Percentiles rank a stretch among this genome's conserved stretches.
Evolutionary conservation across 352 stramenopile species (phyloP).

Genomic region (Phytophthora tubulina): DNA sequence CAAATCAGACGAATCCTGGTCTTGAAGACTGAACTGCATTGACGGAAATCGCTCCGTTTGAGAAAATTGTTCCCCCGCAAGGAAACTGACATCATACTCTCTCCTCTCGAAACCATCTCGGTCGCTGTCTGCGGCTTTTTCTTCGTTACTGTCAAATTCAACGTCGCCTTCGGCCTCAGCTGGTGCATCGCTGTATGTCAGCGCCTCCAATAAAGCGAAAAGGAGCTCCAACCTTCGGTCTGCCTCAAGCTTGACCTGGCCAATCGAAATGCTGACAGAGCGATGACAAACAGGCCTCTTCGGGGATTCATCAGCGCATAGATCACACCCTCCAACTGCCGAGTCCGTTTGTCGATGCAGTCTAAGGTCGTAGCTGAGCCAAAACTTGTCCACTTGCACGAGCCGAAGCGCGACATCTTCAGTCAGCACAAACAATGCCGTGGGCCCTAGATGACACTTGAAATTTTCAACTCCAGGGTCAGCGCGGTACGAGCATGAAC

Average conservation of each 20-base stretch:
- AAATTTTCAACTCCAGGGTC: constrained; percentile 72
- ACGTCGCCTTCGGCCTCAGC: constrained; percentile 41
- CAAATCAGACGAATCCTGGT: constrained; percentile 61
- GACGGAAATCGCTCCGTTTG: constrained; percentile 70
- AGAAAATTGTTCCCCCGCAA: constrained; percentile 39
- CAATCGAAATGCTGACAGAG: constrained; percentile 69
- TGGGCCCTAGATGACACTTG: constrained; percentile 78
- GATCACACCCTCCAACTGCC: constrained; percentile 50
- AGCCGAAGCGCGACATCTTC: constrained; percentile 89
- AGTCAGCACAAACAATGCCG: constrained; percentile 84
- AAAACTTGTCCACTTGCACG: constrained; percentile 86
- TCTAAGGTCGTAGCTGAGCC: constrained; percentile 78
- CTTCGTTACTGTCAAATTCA: constrained; percentile 45
- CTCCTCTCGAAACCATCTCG: constrained; percentile 23
- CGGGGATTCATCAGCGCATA: constrained; percentile 72
- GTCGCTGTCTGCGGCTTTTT: constrained; percentile 44
- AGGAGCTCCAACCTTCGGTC: constrained; percentile 84
- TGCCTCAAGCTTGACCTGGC: constrained; percentile 88
- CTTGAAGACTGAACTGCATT: constrained; percentile 71
- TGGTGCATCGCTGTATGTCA: constrained; percentile 57
- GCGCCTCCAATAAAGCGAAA: constrained; percentile 81
- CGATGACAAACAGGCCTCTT: constrained; percentile 71
- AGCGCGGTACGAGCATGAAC: constrained; percentile 70
- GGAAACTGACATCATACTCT: constrained; percentile 45
- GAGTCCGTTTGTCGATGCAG: constrained; percentile 60